These are phyloP conservation scores for Colletotrichum chlorophyti DNA, from an alignment of 2,329 filamentous ascomycete genomes.

Conservation along the genomic window DNA sequence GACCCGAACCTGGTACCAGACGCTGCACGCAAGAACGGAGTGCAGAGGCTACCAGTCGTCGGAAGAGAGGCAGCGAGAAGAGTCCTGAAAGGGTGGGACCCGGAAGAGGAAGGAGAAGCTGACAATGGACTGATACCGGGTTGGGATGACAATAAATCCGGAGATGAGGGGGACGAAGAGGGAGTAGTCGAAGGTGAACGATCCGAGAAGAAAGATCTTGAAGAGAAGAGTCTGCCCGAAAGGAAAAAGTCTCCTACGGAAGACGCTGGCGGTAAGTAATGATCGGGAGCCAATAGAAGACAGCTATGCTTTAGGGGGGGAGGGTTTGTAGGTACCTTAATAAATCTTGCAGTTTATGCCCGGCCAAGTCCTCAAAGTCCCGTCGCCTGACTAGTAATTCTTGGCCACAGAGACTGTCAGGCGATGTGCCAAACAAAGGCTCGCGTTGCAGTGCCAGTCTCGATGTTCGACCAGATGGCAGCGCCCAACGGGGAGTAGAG, in stretches of 20 bases:
- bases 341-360: not conserved
- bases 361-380: not conserved
- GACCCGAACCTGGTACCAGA: conserved; percentile 46
- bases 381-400: not conserved
- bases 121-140: conserved; percentile 48
- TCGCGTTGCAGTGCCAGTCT: too few species aligned
- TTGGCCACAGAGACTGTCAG: too few species aligned
- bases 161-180: not conserved
- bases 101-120: conserved; percentile 48
- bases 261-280: not conserved
- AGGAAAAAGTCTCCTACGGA: not conserved
- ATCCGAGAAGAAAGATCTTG: not conserved
- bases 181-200: not conserved
- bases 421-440: too few species aligned
- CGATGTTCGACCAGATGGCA: too few species aligned
- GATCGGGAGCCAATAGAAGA: not conserved
- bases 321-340: not conserved
- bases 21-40: conserved; percentile 40
- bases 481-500: too few species aligned
- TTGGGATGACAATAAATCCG: conserved; percentile 36
- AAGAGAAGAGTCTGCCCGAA: not conserved
- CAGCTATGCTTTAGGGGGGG: not conserved
- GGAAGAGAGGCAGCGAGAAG: conserved; percentile 47
- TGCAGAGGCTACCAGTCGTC: conserved; percentile 46
- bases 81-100: conserved; percentile 40